A percentile compares a stretch with the other conserved stretches of the same genome.
Conservation (phyloP, 2,329 filamentous ascomycete species). For the Beauveria scarabaeidicola region DNA sequence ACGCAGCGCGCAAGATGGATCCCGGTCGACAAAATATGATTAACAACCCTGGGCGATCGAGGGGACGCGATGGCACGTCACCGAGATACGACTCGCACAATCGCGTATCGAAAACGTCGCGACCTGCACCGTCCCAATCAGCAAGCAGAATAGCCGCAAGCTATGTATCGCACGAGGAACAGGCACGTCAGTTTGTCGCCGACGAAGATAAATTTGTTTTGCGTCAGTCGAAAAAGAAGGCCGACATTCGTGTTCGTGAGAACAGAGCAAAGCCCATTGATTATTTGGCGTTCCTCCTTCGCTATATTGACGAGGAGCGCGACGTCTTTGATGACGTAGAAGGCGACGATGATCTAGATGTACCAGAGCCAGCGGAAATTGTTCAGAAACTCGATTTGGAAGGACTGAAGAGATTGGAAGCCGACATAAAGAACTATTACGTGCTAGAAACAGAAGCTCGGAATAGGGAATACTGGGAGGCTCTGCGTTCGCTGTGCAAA, state of each 20-base stretch:
- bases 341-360: conserved; percentile 60
- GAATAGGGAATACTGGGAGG: conserved; percentile 88
- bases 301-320: conserved; percentile 77
- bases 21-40: conserved; percentile 48
- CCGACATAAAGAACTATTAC: conserved; percentile 73
- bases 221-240: conserved; percentile 96
- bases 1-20: conserved; percentile 35
- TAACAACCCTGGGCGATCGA: conserved; percentile 26
- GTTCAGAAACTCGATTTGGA: conserved; percentile 61
- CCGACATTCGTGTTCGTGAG: conserved; percentile 86
- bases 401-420: conserved; percentile 67
- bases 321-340: conserved; percentile 83
- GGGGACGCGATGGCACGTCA: conserved; percentile 42
- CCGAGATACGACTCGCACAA: conserved; percentile 47
- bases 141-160: conserved; percentile 23
- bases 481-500: conserved; percentile 74
- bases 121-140: conserved; percentile 21
- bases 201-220: conserved; percentile 95
- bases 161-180: conserved; percentile 65
- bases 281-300: conserved; percentile 82
- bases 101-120: conserved; percentile 46
- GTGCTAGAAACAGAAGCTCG: conserved; percentile 67
- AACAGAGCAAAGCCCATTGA: conserved; percentile 88
- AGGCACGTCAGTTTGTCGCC: conserved; percentile 75
- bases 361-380: conserved; percentile 73